Evolutionary conservation across 805 yeast species (phyloP).

Genomic region (Zygosaccharomyces bailii): DNA sequence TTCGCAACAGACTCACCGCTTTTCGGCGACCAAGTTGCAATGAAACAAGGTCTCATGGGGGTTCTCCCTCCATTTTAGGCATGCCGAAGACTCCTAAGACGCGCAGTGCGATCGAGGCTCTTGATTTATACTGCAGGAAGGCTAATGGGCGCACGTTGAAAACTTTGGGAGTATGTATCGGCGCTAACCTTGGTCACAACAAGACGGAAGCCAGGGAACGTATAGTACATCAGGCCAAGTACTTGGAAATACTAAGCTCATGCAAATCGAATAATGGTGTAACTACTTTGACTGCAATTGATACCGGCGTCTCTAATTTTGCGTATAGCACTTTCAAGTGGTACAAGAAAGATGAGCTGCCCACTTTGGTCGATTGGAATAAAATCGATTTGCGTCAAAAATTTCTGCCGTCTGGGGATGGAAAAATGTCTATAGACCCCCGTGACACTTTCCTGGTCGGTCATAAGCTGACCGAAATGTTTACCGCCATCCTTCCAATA

Average conservation of each 20-base stretch:
- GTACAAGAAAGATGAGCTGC: constrained; percentile 22
- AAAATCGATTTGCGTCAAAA: constrained; percentile 32
- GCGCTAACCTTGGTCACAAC: constrained; percentile 23
- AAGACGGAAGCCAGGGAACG: constrained; percentile 17
- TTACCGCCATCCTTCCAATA: constrained; percentile 16
- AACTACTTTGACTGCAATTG: constrained; percentile 35
- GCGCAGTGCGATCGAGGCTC: constrained; percentile 8
- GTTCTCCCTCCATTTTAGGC: background rate
- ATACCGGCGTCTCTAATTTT: constrained; percentile 40
- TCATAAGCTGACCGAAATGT: constrained; percentile 26
- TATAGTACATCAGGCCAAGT: constrained; percentile 16
- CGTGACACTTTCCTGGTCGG: constrained; percentile 24
- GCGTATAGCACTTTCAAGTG: constrained; percentile 31
- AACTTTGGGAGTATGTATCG: constrained; percentile 22
- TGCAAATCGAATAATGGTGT: constrained; percentile 12
- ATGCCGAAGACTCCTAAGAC: background rate
- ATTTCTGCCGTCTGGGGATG: constrained; percentile 13
- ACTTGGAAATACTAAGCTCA: constrained; percentile 15
- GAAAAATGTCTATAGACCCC: constrained; percentile 25
- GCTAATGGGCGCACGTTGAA: constrained; percentile 19
- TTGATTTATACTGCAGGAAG: constrained; percentile 19
- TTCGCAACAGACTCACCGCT: background rate
- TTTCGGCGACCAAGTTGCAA: background rate
- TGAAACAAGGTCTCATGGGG: background rate
- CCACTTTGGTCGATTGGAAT: constrained; percentile 35